A percentile compares a stretch with the other conserved stretches of the same genome.
These are phyloP conservation scores for Rehmannia glutinosa DNA, from an alignment of 257 asterid genomes.

Conservation along the genomic window DNA sequence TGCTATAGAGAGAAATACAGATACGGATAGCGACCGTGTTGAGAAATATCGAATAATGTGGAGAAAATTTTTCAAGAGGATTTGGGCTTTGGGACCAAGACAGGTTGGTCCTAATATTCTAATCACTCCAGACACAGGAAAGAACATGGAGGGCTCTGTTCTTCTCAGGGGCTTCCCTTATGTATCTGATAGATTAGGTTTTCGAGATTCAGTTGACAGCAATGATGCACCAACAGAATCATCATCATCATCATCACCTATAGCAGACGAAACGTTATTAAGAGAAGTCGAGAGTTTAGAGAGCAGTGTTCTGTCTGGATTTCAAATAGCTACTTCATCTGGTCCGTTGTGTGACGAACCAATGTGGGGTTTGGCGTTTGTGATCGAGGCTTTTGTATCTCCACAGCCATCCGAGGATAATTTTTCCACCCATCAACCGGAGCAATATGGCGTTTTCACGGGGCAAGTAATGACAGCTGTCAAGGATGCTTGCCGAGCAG, in stretches of 20 bases:
- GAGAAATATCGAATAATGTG: conserved; percentile 54
- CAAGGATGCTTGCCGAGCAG: conserved; percentile 87
- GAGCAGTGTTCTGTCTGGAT: conserved; percentile 84
- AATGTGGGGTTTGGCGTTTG: conserved; percentile 88
- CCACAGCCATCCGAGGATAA: conserved; percentile 44
- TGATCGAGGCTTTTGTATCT: conserved; percentile 53
- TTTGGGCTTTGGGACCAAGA: conserved; percentile 94
- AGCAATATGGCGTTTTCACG: conserved; percentile 65
- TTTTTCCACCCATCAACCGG: conserved; percentile 39
- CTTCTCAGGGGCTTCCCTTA: conserved; percentile 62
- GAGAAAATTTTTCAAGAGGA: conserved; percentile 59
- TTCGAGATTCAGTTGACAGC: conserved; percentile 29
- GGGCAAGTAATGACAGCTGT: conserved; percentile 91
- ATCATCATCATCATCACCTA: conserved; percentile 9
- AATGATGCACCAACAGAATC: conserved; percentile 26
- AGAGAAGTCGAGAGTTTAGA: conserved; percentile 73
- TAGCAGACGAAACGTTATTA: conserved; percentile 31
- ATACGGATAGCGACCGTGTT: conserved; percentile 46
- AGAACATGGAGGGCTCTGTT: conserved; percentile 42
- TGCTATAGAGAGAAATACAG: conserved; percentile 52
- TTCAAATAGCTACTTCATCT: conserved; percentile 85
- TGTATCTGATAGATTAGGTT: conserved; percentile 66
- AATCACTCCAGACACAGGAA: conserved; percentile 53
- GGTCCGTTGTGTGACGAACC: conserved; percentile 98
- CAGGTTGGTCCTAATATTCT: conserved; percentile 91